These are phyloP conservation scores for Syzygium oleosum DNA, from an alignment of 345 rosid genomes.

Conservation along the genomic window DNA sequence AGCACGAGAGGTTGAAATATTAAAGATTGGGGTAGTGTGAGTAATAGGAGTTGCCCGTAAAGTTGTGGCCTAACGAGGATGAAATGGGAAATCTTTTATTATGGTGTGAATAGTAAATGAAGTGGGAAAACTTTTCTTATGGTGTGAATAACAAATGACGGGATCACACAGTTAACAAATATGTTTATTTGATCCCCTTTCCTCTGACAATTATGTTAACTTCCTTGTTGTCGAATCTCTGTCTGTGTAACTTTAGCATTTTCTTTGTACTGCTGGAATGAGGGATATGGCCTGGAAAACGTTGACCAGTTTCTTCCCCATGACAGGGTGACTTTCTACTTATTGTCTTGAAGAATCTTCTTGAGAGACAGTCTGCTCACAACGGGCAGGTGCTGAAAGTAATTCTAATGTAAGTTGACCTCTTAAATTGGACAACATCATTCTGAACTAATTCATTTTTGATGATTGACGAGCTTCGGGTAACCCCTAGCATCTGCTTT, in stretches of 20 bases:
- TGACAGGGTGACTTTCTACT: constrained; percentile 90
- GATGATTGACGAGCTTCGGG: background rate
- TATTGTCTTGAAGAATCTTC: constrained; percentile 78
- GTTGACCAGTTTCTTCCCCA: constrained; percentile 3
- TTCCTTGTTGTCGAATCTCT: background rate
- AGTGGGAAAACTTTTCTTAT: background rate
- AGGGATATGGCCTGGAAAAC: background rate
- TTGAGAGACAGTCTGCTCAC: constrained; percentile 66
- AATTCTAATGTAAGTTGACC: constrained; percentile 67
- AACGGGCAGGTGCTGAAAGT: constrained; percentile 53
- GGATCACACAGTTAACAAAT: background rate
- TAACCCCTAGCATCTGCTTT: background rate
- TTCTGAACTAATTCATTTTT: background rate
- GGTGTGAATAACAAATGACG: background rate
- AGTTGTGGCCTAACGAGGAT: background rate
- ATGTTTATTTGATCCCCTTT: background rate
- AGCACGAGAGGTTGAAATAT: background rate
- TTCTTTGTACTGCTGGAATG: background rate
- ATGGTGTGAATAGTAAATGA: background rate
- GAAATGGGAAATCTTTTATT: background rate
- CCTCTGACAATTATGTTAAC: background rate
- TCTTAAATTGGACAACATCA: background rate
- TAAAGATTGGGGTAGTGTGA: background rate
- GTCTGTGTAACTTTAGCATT: background rate
- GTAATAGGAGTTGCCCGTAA: background rate